These are phyloP conservation scores for Gaeumannomyces sp. DNA, from an alignment of 2,329 filamentous ascomycete genomes.

Conservation along the genomic window DNA sequence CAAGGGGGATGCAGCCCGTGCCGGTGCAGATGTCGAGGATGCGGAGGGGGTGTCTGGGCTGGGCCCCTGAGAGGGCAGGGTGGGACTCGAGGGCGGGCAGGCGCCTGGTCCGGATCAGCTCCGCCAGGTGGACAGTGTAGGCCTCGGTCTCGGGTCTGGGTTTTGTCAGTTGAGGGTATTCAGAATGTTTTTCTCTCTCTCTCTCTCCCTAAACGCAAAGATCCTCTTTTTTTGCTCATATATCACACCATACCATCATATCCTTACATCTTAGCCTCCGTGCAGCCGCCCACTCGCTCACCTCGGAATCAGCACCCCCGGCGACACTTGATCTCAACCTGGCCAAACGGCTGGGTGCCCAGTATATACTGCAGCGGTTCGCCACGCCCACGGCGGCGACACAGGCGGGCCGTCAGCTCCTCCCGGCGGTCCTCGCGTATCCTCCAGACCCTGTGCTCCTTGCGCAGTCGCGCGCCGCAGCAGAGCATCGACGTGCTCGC, in stretches of 20 bases:
- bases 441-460: neutral
- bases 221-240: neutral
- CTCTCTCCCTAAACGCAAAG: too few relatives aligned
- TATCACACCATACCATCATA: neutral
- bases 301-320: slow-evolving; percentile 81
- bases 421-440: neutral
- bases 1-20: slow-evolving; percentile 80
- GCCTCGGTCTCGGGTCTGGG: slow-evolving; percentile 62
- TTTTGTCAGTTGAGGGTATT: neutral
- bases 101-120: slow-evolving; percentile 27
- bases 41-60: slow-evolving; percentile 33
- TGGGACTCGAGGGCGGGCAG: slow-evolving; percentile 8
- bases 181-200: neutral
- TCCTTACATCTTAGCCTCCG: neutral
- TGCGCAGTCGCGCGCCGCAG: neutral
- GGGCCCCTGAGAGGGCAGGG: neutral
- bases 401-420: slow-evolving; percentile 32
- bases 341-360: slow-evolving; percentile 81
- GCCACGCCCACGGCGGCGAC: slow-evolving; percentile 48
- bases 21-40: slow-evolving; percentile 87
- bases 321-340: slow-evolving; percentile 71
- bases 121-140: slow-evolving; percentile 52
- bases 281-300: slow-evolving; percentile 23
- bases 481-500: slow-evolving; percentile 41
- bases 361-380: slow-evolving; percentile 86